Base-by-base conservation (phyloP, 2,329 filamentous ascomycete species). In the Colletotrichum lupini region DNA sequence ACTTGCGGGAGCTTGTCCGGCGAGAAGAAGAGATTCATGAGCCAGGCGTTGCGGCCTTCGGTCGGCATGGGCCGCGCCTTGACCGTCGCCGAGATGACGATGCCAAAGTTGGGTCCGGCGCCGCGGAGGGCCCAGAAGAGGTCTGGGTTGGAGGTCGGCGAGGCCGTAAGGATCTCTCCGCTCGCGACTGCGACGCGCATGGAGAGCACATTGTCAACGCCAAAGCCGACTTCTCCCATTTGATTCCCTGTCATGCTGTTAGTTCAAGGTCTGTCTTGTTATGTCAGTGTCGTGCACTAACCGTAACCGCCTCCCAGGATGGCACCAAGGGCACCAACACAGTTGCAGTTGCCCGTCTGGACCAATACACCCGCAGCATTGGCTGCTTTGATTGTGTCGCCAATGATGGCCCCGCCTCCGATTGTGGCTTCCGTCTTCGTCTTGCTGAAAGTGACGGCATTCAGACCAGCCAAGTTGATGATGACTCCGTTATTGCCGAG, bases 41-140 rank as follows among this genome's bases (percentile, higher is more conserved):
- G 69, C 79, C 78, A 80, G 9, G 79, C 77, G 7, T 53, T 76
- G 14, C 77, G 76, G 30, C 77, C 46, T 14, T 58, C 72, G 28
- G 64, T 80, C n/a, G 78, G 78, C 75, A 82, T 81, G 19, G 76
- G 49, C 69, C 78, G 82, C 11, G 85, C 77, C 74, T 81, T 84
- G 75, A 87, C 85, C 26, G 79, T 83, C n/a, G 85, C 82, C 72
- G 82, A 85, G 67, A 85, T 77, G 55, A 88, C 82, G 63, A 89
- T 84, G 55, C 87, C 87, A 74, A 88, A 84, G 75, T 88, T 88
- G 9, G 83, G 85, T 1, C 85, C 87, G 3, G 87, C 87, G 19
- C 87, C 87, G 78, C 81, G 85, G 0, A 88, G 76, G 22, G 84
- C 86, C 86, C 86, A 88, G 75, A 87, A 81, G 0, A 88, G 77